Evolutionary conservation across 2,329 filamentous ascomycete species (phyloP).

Genomic region (Sporothrix dimorphospora): DNA sequence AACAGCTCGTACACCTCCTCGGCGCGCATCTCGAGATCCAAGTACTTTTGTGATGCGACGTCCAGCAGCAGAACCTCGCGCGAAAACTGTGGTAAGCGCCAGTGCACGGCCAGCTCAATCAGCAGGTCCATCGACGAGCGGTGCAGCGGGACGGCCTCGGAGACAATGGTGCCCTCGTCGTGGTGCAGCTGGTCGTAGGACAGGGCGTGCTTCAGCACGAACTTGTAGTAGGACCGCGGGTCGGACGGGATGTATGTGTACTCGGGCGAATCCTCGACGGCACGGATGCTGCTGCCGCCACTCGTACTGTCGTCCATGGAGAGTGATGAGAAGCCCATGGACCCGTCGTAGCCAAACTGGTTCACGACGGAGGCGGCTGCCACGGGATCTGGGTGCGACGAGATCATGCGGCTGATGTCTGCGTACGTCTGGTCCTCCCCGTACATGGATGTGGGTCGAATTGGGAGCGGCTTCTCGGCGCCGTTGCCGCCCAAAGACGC

Average conservation of each 20-base stretch:
- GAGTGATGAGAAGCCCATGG: constrained; percentile 68
- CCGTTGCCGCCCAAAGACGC: constrained; percentile 33
- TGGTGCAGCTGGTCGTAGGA: constrained; percentile 59
- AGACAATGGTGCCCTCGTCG: constrained; percentile 38
- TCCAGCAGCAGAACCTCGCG: constrained; percentile 82
- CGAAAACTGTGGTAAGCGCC: constrained; percentile 85
- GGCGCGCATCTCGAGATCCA: constrained; percentile 78
- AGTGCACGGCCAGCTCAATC: constrained; percentile 81
- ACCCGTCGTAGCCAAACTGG: constrained; percentile 61
- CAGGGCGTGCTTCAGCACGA: constrained; percentile 77
- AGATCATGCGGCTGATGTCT: constrained; percentile 56
- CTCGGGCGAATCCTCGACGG: constrained; percentile 65
- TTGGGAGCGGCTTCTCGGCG: constrained; percentile 61
- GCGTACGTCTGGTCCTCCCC: constrained; percentile 55
- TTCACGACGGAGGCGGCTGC: constrained; percentile 37
- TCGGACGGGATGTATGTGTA: constrained; percentile 92
- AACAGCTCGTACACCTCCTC: constrained; percentile 85
- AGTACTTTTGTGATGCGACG: constrained; percentile 80
- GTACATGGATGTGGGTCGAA: constrained; percentile 51
- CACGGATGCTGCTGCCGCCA: constrained; percentile 48
- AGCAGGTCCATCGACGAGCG: constrained; percentile 81
- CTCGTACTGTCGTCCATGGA: constrained; percentile 55
- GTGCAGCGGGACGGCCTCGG: constrained; percentile 57
- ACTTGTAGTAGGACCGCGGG: constrained; percentile 79
- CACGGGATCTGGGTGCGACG: constrained; percentile 44